Evolutionary conservation across 1,284 basidiomycete genomes (phyloP).

Genomic region (Ganoderma lucidum): DNA sequence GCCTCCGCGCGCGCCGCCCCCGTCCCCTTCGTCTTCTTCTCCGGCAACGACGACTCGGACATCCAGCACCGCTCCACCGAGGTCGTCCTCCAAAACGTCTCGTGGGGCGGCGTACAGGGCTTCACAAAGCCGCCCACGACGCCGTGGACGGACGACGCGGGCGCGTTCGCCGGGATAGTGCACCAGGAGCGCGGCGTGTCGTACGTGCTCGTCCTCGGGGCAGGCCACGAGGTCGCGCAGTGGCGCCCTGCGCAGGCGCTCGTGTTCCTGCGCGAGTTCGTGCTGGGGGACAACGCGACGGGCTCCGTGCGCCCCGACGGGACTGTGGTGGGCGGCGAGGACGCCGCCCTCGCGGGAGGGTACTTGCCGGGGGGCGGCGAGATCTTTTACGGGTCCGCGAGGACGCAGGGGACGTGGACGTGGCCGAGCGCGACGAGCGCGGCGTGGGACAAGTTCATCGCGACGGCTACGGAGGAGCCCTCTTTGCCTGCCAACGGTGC

Average conservation of each 20-base stretch:
- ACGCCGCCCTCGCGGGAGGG: slow-evolving; percentile 50
- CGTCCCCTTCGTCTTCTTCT: slow-evolving; percentile 42
- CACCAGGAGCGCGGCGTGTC: slow-evolving; percentile 44
- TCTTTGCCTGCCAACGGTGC: background rate
- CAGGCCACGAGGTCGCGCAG: slow-evolving; percentile 43
- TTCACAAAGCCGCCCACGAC: slow-evolving; percentile 70
- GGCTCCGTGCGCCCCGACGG: slow-evolving; percentile 35
- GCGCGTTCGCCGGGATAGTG: slow-evolving; percentile 41
- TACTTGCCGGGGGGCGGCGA: slow-evolving; percentile 50
- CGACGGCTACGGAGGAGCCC: slow-evolving; percentile 24
- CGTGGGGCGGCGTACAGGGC: slow-evolving; percentile 69
- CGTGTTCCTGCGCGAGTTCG: slow-evolving; percentile 42
- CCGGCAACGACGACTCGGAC: slow-evolving; percentile 43
- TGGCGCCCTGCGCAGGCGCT: slow-evolving; percentile 43
- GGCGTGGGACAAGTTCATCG: slow-evolving; percentile 55
- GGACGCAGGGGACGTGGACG: slow-evolving; percentile 32
- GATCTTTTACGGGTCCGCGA: slow-evolving; percentile 33
- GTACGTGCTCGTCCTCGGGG: slow-evolving; percentile 41
- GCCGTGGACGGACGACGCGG: slow-evolving; percentile 49
- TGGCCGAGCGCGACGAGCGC: slow-evolving; percentile 50
- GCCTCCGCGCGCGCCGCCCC: slow-evolving; percentile 37
- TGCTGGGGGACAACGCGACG: slow-evolving; percentile 40
- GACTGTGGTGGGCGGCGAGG: slow-evolving; percentile 56
- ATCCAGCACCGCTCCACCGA: slow-evolving; percentile 52
- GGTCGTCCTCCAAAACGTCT: slow-evolving; percentile 51